These are phyloP conservation scores for Lizonia empirigonia DNA, from an alignment of 2,329 filamentous ascomycete species.

Conservation along the genomic window DNA sequence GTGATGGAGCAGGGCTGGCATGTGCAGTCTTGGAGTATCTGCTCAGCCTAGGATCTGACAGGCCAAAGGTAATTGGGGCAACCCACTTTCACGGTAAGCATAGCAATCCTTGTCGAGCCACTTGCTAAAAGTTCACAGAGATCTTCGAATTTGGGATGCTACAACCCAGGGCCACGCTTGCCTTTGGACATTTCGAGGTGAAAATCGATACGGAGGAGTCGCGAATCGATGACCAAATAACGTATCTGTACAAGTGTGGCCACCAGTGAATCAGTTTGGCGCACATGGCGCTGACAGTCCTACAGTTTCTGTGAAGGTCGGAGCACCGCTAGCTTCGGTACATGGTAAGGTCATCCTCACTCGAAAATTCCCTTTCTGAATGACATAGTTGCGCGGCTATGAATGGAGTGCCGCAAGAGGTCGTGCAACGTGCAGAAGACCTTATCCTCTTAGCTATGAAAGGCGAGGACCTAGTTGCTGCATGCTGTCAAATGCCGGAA, in stretches of 20 bases:
- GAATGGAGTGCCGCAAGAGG: constrained; percentile 75
- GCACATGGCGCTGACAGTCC: constrained; percentile 17
- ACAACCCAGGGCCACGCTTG: constrained; percentile 55
- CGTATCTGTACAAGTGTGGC: constrained; percentile 71
- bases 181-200: constrained; percentile 75
- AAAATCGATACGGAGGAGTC: constrained; percentile 60
- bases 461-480: constrained; percentile 76
- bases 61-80: constrained; percentile 65
- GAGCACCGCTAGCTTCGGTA: constrained; percentile 82
- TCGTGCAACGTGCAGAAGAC: constrained; percentile 77
- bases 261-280: not conserved
- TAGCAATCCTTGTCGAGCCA: constrained; percentile 41
- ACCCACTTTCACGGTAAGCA: constrained; percentile 66
- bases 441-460: constrained; percentile 70
- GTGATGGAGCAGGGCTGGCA: constrained; percentile 68
- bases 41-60: constrained; percentile 53
- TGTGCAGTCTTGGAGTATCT: constrained; percentile 66
- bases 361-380: not conserved
- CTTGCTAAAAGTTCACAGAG: constrained; percentile 61
- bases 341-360: constrained; percentile 52
- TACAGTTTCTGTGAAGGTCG: constrained; percentile 63
- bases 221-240: constrained; percentile 66
- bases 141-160: constrained; percentile 71
- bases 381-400: constrained; percentile 72
- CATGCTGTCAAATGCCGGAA: constrained; percentile 70